Percentiles rank a stretch among this genome's conserved stretches.
Evolutionary conservation across 108 stramenopile genomes (phyloP).

Genomic region (Nitzschia inconspicua): DNA sequence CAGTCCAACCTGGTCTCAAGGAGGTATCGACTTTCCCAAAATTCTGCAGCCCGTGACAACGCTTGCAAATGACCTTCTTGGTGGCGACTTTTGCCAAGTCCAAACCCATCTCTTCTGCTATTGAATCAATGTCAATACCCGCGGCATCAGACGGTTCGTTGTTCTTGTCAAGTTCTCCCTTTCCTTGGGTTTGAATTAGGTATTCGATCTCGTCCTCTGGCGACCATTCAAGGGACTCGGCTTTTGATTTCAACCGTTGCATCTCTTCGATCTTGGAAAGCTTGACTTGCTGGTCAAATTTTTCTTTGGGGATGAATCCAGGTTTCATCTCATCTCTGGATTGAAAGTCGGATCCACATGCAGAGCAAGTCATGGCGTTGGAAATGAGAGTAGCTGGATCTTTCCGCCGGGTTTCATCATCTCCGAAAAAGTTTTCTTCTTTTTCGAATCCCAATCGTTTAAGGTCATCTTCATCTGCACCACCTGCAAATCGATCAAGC

Average conservation of each 20-base stretch:
- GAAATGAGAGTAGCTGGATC: constrained; percentile 61
- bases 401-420: constrained; percentile 74
- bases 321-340: constrained; percentile 52
- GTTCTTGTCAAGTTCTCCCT: constrained; percentile 5
- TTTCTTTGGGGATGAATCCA: constrained; percentile 77
- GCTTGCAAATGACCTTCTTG: constrained; percentile 82
- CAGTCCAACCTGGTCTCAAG: constrained; percentile 83
- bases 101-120: constrained; percentile 68
- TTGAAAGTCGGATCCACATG: constrained; percentile 86
- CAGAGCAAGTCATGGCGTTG: constrained; percentile 80
- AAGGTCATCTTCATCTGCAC: constrained; percentile 41
- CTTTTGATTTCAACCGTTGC: constrained; percentile 73
- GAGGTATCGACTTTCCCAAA: constrained; percentile 74
- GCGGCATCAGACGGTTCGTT: constrained; percentile 15
- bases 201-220: constrained; percentile 85
- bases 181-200: constrained; percentile 57
- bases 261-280: constrained; percentile 73
- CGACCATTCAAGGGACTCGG: constrained; percentile 73
- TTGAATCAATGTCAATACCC: constrained; percentile 55
- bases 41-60: constrained; percentile 82
- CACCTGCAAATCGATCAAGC: constrained; percentile 48
- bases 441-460: constrained; percentile 62
- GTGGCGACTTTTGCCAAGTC: constrained; percentile 59
- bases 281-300: constrained; percentile 67
- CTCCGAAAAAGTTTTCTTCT: constrained; percentile 74